These are phyloP conservation scores for Setomelanomma holmii DNA, from an alignment of 2,329 filamentous ascomycete genomes.

Conservation along the genomic window DNA sequence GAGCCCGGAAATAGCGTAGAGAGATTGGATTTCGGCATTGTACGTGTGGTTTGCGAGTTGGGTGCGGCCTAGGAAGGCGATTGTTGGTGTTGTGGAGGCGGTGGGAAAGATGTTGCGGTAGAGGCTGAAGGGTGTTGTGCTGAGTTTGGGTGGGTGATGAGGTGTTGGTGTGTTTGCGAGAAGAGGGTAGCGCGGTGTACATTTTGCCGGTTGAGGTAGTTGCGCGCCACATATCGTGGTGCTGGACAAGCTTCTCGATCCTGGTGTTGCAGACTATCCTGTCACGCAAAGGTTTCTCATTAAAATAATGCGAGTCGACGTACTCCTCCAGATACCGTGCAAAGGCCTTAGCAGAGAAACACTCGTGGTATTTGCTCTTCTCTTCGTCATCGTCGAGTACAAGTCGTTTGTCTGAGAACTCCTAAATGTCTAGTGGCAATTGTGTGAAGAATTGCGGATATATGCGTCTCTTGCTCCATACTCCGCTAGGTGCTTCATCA, in stretches of 20 bases:
- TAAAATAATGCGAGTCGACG: constrained; percentile 27
- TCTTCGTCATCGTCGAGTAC: constrained; percentile 16
- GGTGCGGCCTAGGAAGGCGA: neutral
- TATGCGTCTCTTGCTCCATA: constrained; percentile 13
- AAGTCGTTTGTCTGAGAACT: constrained; percentile 33
- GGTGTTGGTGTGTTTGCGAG: constrained; percentile 22
- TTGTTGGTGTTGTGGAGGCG: constrained; percentile 38
- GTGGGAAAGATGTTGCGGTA: constrained; percentile 15
- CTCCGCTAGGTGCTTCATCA: constrained; percentile 17
- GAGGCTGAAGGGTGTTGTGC: neutral
- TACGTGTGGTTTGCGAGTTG: neutral
- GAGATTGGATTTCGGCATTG: neutral
- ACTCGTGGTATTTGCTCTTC: constrained; percentile 14
- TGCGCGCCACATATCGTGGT: constrained; percentile 6
- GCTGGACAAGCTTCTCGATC: constrained; percentile 23
- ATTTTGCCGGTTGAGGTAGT: neutral
- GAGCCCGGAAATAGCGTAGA: neutral
- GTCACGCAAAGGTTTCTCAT: constrained; percentile 16
- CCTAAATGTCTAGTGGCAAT: constrained; percentile 19
- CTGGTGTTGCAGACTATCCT: constrained; percentile 19
- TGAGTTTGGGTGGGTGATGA: constrained; percentile 36
- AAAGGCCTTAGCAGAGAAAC: constrained; percentile 29
- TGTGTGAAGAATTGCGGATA: constrained; percentile 40
- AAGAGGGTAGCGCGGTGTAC: constrained; percentile 6
- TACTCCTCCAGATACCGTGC: constrained; percentile 36